Base-by-base conservation (phyloP, 768 basidiomycete genomes). In the Auriscalpium orientale region DNA sequence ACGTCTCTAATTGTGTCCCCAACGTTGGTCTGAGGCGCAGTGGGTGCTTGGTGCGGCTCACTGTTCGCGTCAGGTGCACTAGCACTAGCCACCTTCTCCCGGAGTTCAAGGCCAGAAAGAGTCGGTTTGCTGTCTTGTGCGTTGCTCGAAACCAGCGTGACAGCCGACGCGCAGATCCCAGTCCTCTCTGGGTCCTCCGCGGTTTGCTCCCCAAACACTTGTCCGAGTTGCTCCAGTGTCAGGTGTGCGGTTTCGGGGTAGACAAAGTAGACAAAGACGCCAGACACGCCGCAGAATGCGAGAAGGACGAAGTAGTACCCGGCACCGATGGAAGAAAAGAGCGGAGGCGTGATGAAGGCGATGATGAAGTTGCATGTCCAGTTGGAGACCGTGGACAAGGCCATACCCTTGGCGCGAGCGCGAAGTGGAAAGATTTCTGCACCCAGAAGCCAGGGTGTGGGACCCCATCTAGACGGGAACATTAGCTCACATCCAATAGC, bases 281-380 rank as follows among this genome's bases (percentile, higher is more conserved):
- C 70, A 3, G 76, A 79, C 46, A 76, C 50, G 59, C 73, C 45
- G 58, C 77, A 76, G 61, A 74, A 79, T 22, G 74, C 76, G 38
- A 76, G 67, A 53, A 80, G 70, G 46, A 80, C 65, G 62, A 81
- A 80, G 68, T 79, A 81, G 63, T 77, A 79, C 0, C 76, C 78
- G 28, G 72, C 79, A 10, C 64, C 62, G 63, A 79, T 68, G 45
- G 62, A 63, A 54, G 80, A 71, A 59, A 87, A 84, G 40, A 87
- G 75, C 57, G 79, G 84, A 3, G 87, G 85, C 0, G 76, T 76
- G 55, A 74, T 69, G 67, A 76, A 78, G 3, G 76, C 77, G 58
- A 78, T 67, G 57, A 74, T 66, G 59, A 76, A 72, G 60, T 71
- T 70, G 53, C 60, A 71, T 15, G 67, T 44, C 71, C 70, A 70